These are phyloP conservation scores for Didymella segeticola DNA, from an alignment of 2,329 filamentous ascomycete species.

Conservation along the genomic window DNA sequence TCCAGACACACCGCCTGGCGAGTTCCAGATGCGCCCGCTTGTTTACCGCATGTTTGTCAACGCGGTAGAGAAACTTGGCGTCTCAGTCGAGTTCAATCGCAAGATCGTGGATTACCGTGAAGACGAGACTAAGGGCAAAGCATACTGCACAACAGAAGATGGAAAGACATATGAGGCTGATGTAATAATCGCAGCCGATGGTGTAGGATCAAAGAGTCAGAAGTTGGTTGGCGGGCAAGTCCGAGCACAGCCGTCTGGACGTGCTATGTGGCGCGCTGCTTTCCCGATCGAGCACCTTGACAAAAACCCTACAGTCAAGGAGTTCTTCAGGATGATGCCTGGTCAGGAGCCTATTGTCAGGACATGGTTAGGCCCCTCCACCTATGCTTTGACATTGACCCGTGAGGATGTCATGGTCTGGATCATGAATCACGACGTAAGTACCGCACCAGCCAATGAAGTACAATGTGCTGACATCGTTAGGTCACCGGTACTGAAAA, in stretches of 20 bases:
- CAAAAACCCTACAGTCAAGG: constrained; percentile 55
- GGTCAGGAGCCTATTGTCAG: constrained; percentile 54
- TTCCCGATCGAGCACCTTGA: constrained; percentile 54
- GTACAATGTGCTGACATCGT: constrained; percentile 16
- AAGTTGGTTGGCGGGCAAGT: constrained; percentile 55
- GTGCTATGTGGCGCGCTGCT: constrained; percentile 51
- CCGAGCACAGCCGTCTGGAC: constrained; percentile 48
- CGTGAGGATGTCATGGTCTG: constrained; percentile 57
- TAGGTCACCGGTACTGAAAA: constrained; percentile 54
- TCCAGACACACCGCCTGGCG: constrained; percentile 59
- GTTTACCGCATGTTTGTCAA: constrained; percentile 63
- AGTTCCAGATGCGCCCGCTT: constrained; percentile 63
- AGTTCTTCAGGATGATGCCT: constrained; percentile 55
- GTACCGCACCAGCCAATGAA: neutral
- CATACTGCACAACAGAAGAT: constrained; percentile 46
- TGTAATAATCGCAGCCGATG: constrained; percentile 50
- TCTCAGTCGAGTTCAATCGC: constrained; percentile 52
- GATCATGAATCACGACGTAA: constrained; percentile 58
- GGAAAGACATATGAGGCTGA: constrained; percentile 53
- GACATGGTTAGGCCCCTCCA: constrained; percentile 53
- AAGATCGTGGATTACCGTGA: constrained; percentile 55
- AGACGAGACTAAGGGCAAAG: constrained; percentile 49
- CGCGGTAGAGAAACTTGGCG: constrained; percentile 55
- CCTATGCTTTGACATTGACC: constrained; percentile 55
- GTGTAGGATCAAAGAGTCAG: constrained; percentile 55